Evolutionary conservation across 345 rosid genomes (phyloP).

Genomic region (Populus simonii): DNA sequence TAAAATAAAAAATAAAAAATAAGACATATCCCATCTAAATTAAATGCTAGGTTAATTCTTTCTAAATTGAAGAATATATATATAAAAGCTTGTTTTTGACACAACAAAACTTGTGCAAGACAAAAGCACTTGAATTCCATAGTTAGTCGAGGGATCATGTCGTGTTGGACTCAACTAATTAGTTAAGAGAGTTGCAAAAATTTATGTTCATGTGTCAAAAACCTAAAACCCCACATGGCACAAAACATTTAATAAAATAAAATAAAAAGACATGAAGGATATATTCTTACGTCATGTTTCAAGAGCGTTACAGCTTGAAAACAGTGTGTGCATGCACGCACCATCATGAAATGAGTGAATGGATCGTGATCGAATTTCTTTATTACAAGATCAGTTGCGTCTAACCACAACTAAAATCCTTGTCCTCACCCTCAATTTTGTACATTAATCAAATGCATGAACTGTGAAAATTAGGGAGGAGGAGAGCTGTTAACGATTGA

Average conservation of each 20-base stretch:
- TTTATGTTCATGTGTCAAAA: conserved; percentile 23
- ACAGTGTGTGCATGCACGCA: conserved; percentile 9
- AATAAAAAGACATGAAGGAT: neutral
- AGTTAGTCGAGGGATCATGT: conserved; percentile 13
- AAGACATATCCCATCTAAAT: too few relatives aligned
- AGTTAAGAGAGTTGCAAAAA: neutral
- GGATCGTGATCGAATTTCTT: neutral
- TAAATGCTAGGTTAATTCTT: too few relatives aligned
- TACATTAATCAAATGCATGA: neutral
- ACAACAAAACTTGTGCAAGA: neutral
- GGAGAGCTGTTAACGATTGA: neutral
- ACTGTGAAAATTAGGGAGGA: neutral
- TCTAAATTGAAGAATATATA: neutral
- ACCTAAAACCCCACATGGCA: conserved; percentile 21
- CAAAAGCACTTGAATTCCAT: neutral
- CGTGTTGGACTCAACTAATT: conserved; percentile 37
- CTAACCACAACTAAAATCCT: neutral
- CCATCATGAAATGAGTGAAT: conserved; percentile 13
- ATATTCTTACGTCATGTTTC: neutral
- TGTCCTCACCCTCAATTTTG: neutral
- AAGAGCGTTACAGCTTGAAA: neutral
- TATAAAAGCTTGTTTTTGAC: neutral
- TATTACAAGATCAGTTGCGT: neutral
- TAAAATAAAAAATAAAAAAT: too few relatives aligned
- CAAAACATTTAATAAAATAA: neutral